phyloP scores from a whole-genome alignment of 2,329 filamentous ascomycete genomes.

The Fusarium miscanthi region DNA sequence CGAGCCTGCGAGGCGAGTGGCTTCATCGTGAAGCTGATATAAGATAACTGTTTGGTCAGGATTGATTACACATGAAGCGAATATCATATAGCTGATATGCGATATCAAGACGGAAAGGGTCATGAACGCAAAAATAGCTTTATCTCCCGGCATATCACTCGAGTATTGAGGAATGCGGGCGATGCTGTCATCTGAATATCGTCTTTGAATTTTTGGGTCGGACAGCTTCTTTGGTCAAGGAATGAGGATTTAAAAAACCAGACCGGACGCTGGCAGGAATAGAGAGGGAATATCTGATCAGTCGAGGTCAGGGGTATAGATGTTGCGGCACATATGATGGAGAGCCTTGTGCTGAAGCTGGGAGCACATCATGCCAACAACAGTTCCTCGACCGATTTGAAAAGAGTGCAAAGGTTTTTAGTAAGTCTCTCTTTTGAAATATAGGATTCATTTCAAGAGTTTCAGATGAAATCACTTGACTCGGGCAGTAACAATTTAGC shows the following conservation, averaged over 20 bases:
- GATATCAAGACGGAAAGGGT: accelerated
- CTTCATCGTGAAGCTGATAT: background rate
- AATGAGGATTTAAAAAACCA: background rate
- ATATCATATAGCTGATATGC: accelerated
- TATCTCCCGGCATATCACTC: background rate
- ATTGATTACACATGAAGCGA: accelerated
- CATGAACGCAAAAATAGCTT: background rate
- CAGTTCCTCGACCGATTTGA: background rate
- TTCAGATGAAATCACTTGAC: background rate
- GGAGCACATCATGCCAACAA: background rate
- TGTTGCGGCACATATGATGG: background rate
- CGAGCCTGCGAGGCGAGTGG: background rate
- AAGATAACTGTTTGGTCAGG: background rate
- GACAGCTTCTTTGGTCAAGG: background rate
- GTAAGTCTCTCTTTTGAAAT: background rate
- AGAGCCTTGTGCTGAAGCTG: background rate
- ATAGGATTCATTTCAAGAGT: background rate
- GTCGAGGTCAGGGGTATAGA: background rate
- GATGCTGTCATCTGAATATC: background rate
- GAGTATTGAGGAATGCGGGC: background rate
- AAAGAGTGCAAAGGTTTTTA: accelerated
- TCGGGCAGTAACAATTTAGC: accelerated
- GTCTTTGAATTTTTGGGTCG: conserved; percentile 15
- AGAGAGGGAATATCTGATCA: background rate
- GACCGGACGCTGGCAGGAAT: accelerated